A percentile compares a stretch with the other conserved stretches of the same genome.
Evolutionary conservation across 257 asterid genomes (phyloP).

Genomic region (Scutellaria baicalensis): DNA sequence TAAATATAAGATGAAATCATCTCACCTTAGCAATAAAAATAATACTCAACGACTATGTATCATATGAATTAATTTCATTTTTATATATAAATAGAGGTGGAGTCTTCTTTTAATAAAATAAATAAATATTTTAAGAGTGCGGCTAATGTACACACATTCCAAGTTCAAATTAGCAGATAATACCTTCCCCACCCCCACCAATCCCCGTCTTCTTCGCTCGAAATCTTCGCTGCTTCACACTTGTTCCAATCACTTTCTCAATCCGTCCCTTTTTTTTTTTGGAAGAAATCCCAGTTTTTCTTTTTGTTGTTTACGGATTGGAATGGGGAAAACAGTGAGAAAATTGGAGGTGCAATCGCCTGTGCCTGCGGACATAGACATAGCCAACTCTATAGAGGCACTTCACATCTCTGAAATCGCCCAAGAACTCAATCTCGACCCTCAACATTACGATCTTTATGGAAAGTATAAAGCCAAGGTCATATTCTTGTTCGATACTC

Average conservation of each 20-base stretch:
- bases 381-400: slow-evolving; percentile 88
- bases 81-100: too few relatives aligned
- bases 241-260: background rate
- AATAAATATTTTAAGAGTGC: too few relatives aligned
- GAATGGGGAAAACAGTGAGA: slow-evolving; percentile 69
- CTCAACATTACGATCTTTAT: slow-evolving; percentile 76
- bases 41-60: too few relatives aligned
- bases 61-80: too few relatives aligned
- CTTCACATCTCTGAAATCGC: slow-evolving; percentile 82
- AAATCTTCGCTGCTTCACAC: background rate
- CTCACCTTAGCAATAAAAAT: too few relatives aligned
- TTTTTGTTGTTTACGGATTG: background rate
- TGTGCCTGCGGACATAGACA: slow-evolving; percentile 92
- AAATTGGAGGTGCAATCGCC: slow-evolving; percentile 69
- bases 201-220: background rate
- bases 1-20: too few relatives aligned
- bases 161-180: too few relatives aligned
- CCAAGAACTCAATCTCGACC: slow-evolving; percentile 54
- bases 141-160: too few relatives aligned
- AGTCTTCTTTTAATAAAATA: too few relatives aligned
- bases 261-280: background rate
- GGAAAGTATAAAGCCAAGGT: slow-evolving; percentile 97
- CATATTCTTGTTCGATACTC: too few relatives aligned
- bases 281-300: background rate
- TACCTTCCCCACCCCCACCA: too few relatives aligned